Percentiles rank a stretch among this genome's conserved stretches.
Evolutionary conservation across 148 eudicot species (phyloP).

Genomic region (Cornus kousa): DNA sequence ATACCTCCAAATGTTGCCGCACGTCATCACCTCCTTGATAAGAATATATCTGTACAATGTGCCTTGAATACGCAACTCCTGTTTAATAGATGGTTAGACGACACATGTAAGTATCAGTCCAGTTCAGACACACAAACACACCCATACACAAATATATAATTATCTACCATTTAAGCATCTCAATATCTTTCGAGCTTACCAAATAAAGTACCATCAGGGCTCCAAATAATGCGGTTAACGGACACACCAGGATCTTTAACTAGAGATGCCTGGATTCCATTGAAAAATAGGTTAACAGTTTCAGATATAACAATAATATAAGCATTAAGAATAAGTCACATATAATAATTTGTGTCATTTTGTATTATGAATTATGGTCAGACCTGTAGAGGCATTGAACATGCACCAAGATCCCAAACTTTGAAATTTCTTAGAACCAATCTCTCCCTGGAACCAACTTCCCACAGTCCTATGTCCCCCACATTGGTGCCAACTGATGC

Average conservation of each 20-base stretch:
- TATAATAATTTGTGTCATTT: background rate
- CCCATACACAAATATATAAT: background rate
- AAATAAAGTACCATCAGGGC: constrained; percentile 84
- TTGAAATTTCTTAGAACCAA: constrained; percentile 65
- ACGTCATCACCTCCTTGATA: constrained; percentile 59
- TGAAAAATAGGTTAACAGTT: constrained; percentile 6
- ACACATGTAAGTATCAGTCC: background rate
- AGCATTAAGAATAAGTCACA: background rate
- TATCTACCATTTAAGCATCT: background rate
- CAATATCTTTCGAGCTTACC: constrained; percentile 43
- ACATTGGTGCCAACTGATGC: constrained; percentile 71
- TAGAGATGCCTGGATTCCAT: constrained; percentile 54
- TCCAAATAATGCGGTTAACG: constrained; percentile 92
- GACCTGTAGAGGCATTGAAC: constrained; percentile 72
- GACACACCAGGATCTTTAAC: constrained; percentile 74
- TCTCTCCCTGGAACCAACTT: constrained; percentile 72
- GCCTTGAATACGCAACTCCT: constrained; percentile 93
- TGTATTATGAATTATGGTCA: constrained; percentile 5
- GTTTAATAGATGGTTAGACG: constrained; percentile 3
- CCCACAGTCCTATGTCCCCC: constrained; percentile 89
- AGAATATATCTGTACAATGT: constrained; percentile 77
- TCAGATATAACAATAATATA: background rate
- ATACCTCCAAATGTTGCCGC: constrained; percentile 80
- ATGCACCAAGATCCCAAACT: constrained; percentile 65
- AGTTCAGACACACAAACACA: background rate